Evolutionary conservation across 768 basidiomycete species (phyloP).

Genomic region (Leucocoprinus sp.): DNA sequence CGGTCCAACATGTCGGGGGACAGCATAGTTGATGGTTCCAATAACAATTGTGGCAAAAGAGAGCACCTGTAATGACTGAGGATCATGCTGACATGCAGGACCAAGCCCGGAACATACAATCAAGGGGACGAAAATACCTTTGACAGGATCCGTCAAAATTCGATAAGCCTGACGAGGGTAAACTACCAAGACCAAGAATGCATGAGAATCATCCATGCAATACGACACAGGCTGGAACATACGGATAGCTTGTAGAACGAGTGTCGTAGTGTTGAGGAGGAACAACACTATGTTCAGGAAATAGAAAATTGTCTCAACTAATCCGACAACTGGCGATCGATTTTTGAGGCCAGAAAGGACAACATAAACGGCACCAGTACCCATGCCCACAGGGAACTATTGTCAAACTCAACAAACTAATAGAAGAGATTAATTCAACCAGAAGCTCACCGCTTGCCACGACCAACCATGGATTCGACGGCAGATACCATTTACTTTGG

Average conservation of each 20-base stretch:
- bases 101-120: constrained; percentile 14
- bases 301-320: constrained; percentile 36
- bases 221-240: constrained; percentile 10
- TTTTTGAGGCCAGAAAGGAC: constrained; percentile 32
- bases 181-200: constrained; percentile 22
- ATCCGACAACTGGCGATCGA: constrained; percentile 23
- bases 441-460: constrained; percentile 37
- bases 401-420: background rate
- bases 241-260: constrained; percentile 36
- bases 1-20: constrained; percentile 28
- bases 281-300: constrained; percentile 38
- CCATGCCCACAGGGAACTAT: constrained; percentile 43
- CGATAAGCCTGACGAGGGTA: constrained; percentile 35
- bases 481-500: constrained; percentile 5
- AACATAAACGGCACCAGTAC: constrained; percentile 42
- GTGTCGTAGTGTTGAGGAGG: constrained; percentile 32
- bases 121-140: constrained; percentile 35
- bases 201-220: background rate
- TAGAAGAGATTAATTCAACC: background rate
- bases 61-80: constrained; percentile 25
- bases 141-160: constrained; percentile 35
- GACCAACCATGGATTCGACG: constrained; percentile 40
- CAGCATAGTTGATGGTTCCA: constrained; percentile 37
- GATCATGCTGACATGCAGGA: background rate
- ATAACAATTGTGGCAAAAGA: constrained; percentile 44